phyloP scores from a whole-genome alignment of 1,284 basidiomycete species.

The Mycosarcoma maydis region DNA sequence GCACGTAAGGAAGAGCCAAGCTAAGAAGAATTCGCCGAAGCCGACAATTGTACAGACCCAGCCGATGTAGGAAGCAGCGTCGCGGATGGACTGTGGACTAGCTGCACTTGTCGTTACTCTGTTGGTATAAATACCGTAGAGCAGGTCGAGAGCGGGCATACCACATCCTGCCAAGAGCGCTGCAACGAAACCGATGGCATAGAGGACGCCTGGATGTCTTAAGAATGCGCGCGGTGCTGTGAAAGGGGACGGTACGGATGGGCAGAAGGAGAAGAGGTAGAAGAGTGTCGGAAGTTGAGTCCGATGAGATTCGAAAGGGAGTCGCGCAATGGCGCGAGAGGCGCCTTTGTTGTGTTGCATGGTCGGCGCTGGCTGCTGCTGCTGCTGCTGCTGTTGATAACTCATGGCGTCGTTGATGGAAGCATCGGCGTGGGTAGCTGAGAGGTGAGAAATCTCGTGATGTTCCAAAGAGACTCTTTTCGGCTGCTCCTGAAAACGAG shows the following conservation, averaged over 20 bases:
- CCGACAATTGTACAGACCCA: constrained; percentile 67
- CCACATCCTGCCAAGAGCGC: constrained; percentile 52
- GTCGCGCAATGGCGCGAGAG: constrained; percentile 23
- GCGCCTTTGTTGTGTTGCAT: constrained; percentile 2
- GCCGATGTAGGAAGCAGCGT: constrained; percentile 54
- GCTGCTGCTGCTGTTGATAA: constrained; percentile 1
- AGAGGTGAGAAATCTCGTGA: background rate
- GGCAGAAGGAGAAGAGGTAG: constrained; percentile 59
- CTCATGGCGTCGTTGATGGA: constrained; percentile 2
- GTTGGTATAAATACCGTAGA: constrained; percentile 63
- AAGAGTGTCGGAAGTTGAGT: constrained; percentile 44
- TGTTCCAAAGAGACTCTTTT: background rate
- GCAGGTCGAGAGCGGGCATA: constrained; percentile 57
- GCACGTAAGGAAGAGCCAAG: constrained; percentile 60
- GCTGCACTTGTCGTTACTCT: constrained; percentile 41
- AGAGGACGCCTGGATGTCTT: constrained; percentile 55
- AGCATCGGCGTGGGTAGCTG: background rate
- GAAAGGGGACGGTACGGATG: constrained; percentile 30
- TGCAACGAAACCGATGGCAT: constrained; percentile 46
- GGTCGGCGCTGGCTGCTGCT: constrained; percentile 1
- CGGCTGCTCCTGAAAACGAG: background rate
- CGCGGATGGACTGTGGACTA: constrained; percentile 35
- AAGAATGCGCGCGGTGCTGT: constrained; percentile 40
- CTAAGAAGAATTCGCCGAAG: constrained; percentile 56
- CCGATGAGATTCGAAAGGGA: constrained; percentile 31